Evolutionary conservation across 208 protist species (phyloP), one percentile per base, ranked within the genome.

Genomic region (Acanthamoeba healyi): DNA sequence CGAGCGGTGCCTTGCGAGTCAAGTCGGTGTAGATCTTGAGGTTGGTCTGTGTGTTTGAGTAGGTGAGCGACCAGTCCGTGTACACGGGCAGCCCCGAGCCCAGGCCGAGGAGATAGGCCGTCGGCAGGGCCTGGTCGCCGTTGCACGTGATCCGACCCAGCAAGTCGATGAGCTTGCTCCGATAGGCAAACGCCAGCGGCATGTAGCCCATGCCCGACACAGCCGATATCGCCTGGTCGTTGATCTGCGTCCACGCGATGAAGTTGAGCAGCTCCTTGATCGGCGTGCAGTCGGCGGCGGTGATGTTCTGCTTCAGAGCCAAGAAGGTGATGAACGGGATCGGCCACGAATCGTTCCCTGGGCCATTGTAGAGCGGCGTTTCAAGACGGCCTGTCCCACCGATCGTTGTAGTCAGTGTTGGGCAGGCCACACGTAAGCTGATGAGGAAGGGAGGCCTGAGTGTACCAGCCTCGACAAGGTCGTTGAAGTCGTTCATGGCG

Each of bases 261-360:
- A 81, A 81, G 36, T 81, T 46, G 72, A 49, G 34, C 24, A 81
- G 72, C 36, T n/a, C 72, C 40, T 81, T n/a, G 38, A 81, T 81
- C n/a, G 32, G 22, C 34, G 72, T 49, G 72, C 72, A 81, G 38
- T 81, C 72, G 24, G 72, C 9, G 38, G 38, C 26, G 38, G 15
- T 81, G 38, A 49, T 14, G 14, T 77, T 34, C 32, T 77, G 67
- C 2, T 7, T 40, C 34, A 77, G 32, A 7, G 67, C 67, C 14
- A 77, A 14, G 67, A 77, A 77, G 36, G 67, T 77, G 67, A 77
- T 77, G 67, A 77, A 77, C 3, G 67, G 67, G 3, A 77, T 77
- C 67, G 67, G 67, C 67, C 67, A 77, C 34, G 67, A 77, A 32
- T 77, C 36, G 29, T 36, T 42, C 12, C 67, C 67, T 15, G 67